Evolutionary conservation across 2,329 filamentous ascomycete genomes (phyloP).

Genomic region (Massarina eburnea): DNA sequence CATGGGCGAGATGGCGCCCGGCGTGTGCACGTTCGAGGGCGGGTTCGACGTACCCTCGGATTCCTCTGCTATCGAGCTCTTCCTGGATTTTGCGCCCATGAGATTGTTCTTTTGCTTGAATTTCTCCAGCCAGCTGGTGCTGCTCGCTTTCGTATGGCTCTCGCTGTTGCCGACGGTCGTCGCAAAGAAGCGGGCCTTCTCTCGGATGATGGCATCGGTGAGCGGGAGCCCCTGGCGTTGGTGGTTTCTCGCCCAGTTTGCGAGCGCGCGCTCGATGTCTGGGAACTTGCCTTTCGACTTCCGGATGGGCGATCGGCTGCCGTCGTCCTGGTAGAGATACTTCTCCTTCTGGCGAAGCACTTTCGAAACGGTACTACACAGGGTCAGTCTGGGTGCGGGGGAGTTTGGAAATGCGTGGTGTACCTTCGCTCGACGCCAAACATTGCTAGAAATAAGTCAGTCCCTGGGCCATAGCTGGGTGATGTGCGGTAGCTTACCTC

Average conservation of each 20-base stretch:
- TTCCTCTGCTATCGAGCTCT: constrained; percentile 64
- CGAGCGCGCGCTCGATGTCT: constrained; percentile 88
- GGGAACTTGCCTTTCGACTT: constrained; percentile 81
- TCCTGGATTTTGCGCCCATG: constrained; percentile 56
- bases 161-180: constrained; percentile 72
- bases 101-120: constrained; percentile 88
- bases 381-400: constrained; percentile 18
- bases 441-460: constrained; percentile 59
- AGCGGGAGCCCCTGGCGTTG: constrained; percentile 73
- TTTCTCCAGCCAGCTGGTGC: constrained; percentile 82
- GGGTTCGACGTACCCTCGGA: constrained; percentile 63
- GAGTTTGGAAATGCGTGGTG: constrained; percentile 6
- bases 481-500: constrained; percentile 60
- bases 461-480: constrained; percentile 12
- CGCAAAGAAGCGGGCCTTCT: constrained; percentile 82
- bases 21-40: constrained; percentile 62
- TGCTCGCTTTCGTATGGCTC: constrained; percentile 70
- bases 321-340: constrained; percentile 81
- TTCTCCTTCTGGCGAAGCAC: constrained; percentile 93
- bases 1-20: constrained; percentile 68
- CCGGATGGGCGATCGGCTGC: constrained; percentile 76
- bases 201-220: constrained; percentile 78
- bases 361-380: constrained; percentile 90
- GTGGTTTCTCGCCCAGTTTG: constrained; percentile 83
- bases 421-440: constrained; percentile 99